Base-by-base conservation (phyloP, 2,329 filamentous ascomycete species). In the Paecilomyces niveus region DNA sequence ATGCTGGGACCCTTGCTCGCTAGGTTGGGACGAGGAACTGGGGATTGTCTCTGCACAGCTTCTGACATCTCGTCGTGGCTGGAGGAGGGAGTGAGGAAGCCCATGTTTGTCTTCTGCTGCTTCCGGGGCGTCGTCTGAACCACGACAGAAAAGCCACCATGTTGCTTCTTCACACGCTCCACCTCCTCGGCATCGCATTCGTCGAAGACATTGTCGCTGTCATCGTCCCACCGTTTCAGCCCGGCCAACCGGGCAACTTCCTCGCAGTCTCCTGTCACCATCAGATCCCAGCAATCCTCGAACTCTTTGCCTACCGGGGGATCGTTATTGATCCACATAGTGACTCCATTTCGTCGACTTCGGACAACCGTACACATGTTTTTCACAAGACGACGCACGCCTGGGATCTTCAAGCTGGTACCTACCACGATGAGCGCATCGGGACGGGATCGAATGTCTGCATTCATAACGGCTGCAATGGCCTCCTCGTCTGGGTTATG, bases 401-500 rank as follows among this genome's bases (percentile, higher is more conserved):
- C 94, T 0, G 93, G 93, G 54, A 99, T 92, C 72, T 97, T 97
- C 66, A 99, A 79, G 59, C 90, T 97, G 1, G 94, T 99, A 56
- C 94, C 94, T 8, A 96, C 94, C 29, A 99, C 94, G 64, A 99
- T 86, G 26, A 99, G 84, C 18, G 92, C 92, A 72, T 97, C 94
- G 0, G 94, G 93, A 39, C 92, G 84, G 50, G 88, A 84, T 61
- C 91, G 89, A 59, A 97, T 79, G 71, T 99, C 94, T 3, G 92
- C 88, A 63, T 86, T 86, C 55, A 92, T 91, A 49, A 96, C 92
- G 22, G 90, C 90, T 51, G 93, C 92, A 71, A 99, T 99, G 13
- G 94, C 93, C 66, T 97, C 93, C 65, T 94, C 91, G 64, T 99
- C 94, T 0, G 94, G 94, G 70, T 97, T 97, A 72, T 90, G 89